Evolutionary conservation across 345 rosid species (phyloP).

Genomic region (Eucalyptus sp.): DNA sequence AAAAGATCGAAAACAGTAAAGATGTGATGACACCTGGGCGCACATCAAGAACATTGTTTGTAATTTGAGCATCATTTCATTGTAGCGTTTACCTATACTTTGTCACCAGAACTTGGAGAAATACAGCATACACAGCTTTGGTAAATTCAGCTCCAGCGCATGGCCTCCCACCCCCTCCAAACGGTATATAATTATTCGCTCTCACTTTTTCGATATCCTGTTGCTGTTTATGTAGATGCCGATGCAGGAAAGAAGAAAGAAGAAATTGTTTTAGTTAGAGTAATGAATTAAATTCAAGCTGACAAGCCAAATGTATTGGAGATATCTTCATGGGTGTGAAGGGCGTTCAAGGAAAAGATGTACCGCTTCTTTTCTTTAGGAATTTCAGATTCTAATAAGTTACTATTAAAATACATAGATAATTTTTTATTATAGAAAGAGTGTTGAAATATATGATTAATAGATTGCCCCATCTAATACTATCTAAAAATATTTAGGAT

Average conservation of each 20-base stretch:
- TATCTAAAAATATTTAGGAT: neutral
- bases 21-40: neutral
- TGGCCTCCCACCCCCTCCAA: conserved; percentile 35
- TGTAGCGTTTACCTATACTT: conserved; percentile 3
- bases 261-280: neutral
- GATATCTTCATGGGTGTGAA: too few relatives aligned
- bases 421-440: too few relatives aligned
- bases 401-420: too few relatives aligned
- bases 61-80: neutral
- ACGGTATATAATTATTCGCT: conserved; percentile 29
- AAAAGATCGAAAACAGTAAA: too few relatives aligned
- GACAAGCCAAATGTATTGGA: neutral
- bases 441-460: too few relatives aligned
- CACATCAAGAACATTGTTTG: neutral
- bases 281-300: neutral
- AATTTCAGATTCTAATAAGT: too few relatives aligned
- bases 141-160: conserved; percentile 33
- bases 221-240: neutral
- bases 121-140: conserved; percentile 19
- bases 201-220: conserved; percentile 6
- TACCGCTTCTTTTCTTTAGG: too few relatives aligned
- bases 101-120: conserved; percentile 18
- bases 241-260: neutral
- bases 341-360: too few relatives aligned
- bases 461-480: neutral